Evolutionary conservation across 129 eudicot genomes (phyloP).

Genomic region (Pseudognaphalium luteoalbum): DNA sequence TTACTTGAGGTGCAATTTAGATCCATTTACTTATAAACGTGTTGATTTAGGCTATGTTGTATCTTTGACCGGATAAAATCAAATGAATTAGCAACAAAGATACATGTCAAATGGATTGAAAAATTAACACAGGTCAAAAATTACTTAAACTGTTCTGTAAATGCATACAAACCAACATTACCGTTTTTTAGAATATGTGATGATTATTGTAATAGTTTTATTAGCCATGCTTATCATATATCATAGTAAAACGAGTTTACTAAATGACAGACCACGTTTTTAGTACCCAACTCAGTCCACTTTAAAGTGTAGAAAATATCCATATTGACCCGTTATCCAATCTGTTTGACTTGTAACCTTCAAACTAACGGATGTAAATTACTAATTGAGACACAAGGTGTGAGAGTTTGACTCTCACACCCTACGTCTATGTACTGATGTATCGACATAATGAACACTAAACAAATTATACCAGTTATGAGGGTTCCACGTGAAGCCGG

Average conservation of each 20-base stretch:
- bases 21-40: neutral
- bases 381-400: neutral
- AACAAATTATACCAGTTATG: slow-evolving; percentile 23
- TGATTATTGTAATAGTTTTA: neutral
- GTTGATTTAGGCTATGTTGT: neutral
- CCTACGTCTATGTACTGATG: too few relatives aligned
- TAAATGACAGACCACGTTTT: neutral
- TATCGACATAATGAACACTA: too few relatives aligned
- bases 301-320: neutral
- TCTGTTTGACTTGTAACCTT: neutral
- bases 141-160: neutral
- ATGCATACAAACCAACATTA: neutral
- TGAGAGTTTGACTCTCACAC: neutral
- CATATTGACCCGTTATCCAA: neutral
- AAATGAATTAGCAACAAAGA: neutral
- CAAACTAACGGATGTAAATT: neutral
- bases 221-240: neutral
- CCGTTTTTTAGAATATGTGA: neutral
- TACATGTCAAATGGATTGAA: neutral
- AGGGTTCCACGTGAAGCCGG: slow-evolving; percentile 43
- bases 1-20: neutral
- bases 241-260: neutral
- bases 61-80: neutral
- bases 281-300: neutral
- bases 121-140: neutral